Conservation (phyloP, 305 asterid genomes). For the Ruellia speciosa region DNA sequence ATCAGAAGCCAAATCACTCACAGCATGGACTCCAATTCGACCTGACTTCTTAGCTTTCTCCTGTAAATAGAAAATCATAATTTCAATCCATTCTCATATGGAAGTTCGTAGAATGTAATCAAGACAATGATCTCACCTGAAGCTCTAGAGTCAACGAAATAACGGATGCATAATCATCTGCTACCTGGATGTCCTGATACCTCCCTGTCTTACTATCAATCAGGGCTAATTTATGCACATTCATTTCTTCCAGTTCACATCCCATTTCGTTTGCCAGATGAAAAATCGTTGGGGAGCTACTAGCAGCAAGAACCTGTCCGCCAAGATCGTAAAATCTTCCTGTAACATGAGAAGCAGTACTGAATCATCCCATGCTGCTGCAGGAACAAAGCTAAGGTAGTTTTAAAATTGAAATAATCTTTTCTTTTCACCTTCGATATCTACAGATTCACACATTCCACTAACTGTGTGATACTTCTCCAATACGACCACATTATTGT, state of each 20-base stretch:
- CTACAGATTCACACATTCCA: constrained; percentile 80
- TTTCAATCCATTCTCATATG: not conserved
- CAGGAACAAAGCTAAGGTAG: not conserved
- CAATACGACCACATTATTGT: constrained; percentile 53
- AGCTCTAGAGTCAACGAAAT: constrained; percentile 69
- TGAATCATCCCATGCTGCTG: not conserved
- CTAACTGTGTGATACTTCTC: constrained; percentile 78
- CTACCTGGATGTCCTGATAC: constrained; percentile 59
- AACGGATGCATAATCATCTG: constrained; percentile 72
- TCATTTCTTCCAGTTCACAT: constrained; percentile 66
- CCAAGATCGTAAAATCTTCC: constrained; percentile 81
- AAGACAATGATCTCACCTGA: constrained; percentile 41
- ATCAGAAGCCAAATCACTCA: constrained; percentile 55
- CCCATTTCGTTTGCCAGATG: constrained; percentile 64
- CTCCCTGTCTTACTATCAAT: constrained; percentile 63
- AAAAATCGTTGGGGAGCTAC: constrained; percentile 76
- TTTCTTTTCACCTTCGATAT: constrained; percentile 49
- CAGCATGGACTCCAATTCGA: constrained; percentile 58
- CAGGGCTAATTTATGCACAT: constrained; percentile 58
- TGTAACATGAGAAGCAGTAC: constrained; percentile 20
- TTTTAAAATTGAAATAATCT: not conserved
- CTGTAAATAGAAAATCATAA: constrained; percentile 24
- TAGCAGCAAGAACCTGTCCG: constrained; percentile 91
- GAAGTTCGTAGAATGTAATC: not conserved
- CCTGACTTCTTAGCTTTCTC: constrained; percentile 66